A percentile compares a stretch with the other conserved stretches of the same genome.
Evolutionary conservation across 805 yeast genomes (phyloP).

Genomic region (Candida nitratophila): DNA sequence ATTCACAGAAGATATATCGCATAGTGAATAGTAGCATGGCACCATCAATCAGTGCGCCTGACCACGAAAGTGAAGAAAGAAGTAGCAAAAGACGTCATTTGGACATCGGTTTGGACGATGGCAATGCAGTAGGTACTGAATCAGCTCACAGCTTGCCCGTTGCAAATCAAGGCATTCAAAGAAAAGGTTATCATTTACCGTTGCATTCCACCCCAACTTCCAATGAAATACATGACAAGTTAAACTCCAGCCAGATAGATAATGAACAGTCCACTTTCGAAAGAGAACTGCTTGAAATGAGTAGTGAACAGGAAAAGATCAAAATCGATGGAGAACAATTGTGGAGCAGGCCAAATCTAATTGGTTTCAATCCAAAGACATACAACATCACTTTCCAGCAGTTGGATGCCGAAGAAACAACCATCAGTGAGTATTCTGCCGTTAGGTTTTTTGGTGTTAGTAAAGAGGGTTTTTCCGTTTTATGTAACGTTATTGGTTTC

Average conservation of each 20-base stretch:
- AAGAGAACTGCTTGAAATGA: constrained; percentile 40
- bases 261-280: constrained; percentile 43
- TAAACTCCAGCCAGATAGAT: constrained; percentile 20
- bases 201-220: neutral
- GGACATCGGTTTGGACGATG: constrained; percentile 14
- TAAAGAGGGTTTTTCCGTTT: constrained; percentile 75
- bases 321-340: constrained; percentile 23
- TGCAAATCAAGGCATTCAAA: constrained; percentile 21
- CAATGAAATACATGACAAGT: constrained; percentile 5
- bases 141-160: constrained; percentile 25
- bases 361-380: constrained; percentile 41
- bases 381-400: constrained; percentile 77
- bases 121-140: constrained; percentile 11
- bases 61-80: constrained; percentile 3
- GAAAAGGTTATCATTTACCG: constrained; percentile 25
- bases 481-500: constrained; percentile 87
- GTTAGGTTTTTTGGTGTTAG: constrained; percentile 93
- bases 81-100: constrained; percentile 14
- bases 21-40: neutral
- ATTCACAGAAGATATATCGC: too few relatives aligned
- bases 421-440: constrained; percentile 46
- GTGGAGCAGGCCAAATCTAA: constrained; percentile 50
- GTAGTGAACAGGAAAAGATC: constrained; percentile 24
- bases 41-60: constrained; percentile 3
- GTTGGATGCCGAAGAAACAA: constrained; percentile 86